Conservation (phyloP, 768 basidiomycete genomes). For the Trametes cubensis region DNA sequence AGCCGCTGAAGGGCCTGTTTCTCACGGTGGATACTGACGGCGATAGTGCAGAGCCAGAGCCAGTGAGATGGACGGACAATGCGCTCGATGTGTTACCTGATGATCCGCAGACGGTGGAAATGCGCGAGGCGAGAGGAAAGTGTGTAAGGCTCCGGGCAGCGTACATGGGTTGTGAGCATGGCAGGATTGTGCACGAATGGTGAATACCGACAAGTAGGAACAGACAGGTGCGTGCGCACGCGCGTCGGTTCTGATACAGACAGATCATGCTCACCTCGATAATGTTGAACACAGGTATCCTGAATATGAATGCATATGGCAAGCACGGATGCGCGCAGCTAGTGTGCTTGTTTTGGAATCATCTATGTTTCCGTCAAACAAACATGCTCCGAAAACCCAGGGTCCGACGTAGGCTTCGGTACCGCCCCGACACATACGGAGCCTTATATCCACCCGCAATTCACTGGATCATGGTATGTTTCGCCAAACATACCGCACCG, state of each 20-base stretch:
- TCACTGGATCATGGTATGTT: too few species aligned
- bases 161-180: slow-evolving; percentile 19
- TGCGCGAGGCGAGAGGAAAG: slow-evolving; percentile 58
- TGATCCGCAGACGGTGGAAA: slow-evolving; percentile 70
- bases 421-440: too few species aligned
- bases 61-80: slow-evolving; percentile 76
- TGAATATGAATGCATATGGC: too few species aligned
- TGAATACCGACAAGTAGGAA: not conserved
- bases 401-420: not conserved
- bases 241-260: too few species aligned
- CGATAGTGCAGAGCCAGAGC: slow-evolving; percentile 39
- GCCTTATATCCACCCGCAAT: too few species aligned
- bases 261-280: too few species aligned
- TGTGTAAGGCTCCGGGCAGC: slow-evolving; percentile 2
- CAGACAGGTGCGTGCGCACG: not conserved
- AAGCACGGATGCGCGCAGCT: too few species aligned
- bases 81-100: slow-evolving; percentile 85
- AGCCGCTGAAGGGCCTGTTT: slow-evolving; percentile 85
- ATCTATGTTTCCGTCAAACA: too few species aligned
- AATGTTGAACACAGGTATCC: too few species aligned
- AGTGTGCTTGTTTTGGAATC: too few species aligned
- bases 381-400: slow-evolving; percentile 6
- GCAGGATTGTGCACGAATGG: slow-evolving; percentile 3
- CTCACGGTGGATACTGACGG: slow-evolving; percentile 65
- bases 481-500: too few species aligned